Evolutionary conservation across 1,284 basidiomycete species (phyloP).

Genomic region (Fomitiporia mediterranea): DNA sequence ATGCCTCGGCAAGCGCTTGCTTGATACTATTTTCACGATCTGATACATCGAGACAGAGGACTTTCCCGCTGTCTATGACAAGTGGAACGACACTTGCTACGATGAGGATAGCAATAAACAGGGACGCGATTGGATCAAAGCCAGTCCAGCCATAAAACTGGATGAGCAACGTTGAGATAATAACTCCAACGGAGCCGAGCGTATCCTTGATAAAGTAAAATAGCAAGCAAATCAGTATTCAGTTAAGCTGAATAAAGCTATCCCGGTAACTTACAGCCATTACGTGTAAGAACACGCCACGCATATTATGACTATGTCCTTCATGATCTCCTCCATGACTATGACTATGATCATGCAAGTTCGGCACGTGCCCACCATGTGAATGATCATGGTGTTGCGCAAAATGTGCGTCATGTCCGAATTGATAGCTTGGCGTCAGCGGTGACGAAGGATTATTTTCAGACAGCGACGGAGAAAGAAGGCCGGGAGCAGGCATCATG

Average conservation of each 20-base stretch:
- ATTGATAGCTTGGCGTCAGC: constrained; percentile 55
- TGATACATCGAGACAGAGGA: constrained; percentile 84
- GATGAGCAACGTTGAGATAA: constrained; percentile 94
- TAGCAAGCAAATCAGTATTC: background rate
- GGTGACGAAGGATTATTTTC: constrained; percentile 34
- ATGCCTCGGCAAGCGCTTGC: constrained; percentile 73
- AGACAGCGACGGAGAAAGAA: constrained; percentile 5
- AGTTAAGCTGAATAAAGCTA: background rate
- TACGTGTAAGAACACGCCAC: constrained; percentile 94
- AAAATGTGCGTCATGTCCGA: constrained; percentile 58
- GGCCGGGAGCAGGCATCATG: constrained; percentile 8
- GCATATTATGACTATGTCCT: constrained; percentile 97
- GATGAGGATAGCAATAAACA: constrained; percentile 95
- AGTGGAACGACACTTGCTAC: constrained; percentile 93
- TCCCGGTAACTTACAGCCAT: constrained; percentile 63
- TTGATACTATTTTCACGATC: constrained; percentile 64
- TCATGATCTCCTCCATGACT: constrained; percentile 55
- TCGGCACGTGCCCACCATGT: constrained; percentile 41
- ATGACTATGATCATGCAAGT: constrained; percentile 51
- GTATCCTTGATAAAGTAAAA: constrained; percentile 53
- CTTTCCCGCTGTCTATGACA: constrained; percentile 87
- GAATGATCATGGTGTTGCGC: constrained; percentile 43
- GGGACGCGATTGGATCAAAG: constrained; percentile 96
- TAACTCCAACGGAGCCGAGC: constrained; percentile 95
- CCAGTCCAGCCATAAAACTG: constrained; percentile 99